Conservation (phyloP, 2,329 filamentous ascomycete species). For the Sarocladium brachiariae region DNA sequence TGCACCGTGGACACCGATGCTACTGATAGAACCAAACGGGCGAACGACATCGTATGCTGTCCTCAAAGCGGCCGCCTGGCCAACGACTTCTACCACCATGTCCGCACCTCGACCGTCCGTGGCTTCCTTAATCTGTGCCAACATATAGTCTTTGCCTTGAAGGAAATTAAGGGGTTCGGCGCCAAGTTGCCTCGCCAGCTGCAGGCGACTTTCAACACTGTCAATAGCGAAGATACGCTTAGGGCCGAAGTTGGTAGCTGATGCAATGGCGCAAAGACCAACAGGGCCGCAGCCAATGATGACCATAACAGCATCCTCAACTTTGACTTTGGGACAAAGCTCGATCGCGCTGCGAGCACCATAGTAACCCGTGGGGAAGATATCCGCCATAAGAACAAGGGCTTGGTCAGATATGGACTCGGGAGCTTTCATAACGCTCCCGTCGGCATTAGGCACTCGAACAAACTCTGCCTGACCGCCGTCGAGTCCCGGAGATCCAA, state of each 20-base stretch:
- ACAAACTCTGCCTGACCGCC: conserved; percentile 80
- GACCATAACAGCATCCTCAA: conserved; percentile 59
- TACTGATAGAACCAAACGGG: conserved; percentile 67
- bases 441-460: conserved; percentile 66
- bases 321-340: conserved; percentile 35
- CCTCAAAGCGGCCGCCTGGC: conserved; percentile 59
- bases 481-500: conserved; percentile 63
- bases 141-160: conserved; percentile 56
- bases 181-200: conserved; percentile 65
- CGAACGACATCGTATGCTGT: conserved; percentile 66
- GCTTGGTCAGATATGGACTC: conserved; percentile 9
- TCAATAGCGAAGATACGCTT: conserved; percentile 75
- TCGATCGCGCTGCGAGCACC: conserved; percentile 10
- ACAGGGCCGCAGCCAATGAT: conserved; percentile 82
- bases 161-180: conserved; percentile 79
- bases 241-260: conserved; percentile 67
- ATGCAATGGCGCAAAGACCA: conserved; percentile 75
- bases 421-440: conserved; percentile 11
- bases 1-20: conserved; percentile 69
- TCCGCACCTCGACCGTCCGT: conserved; percentile 80
- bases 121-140: conserved; percentile 62
- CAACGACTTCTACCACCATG: conserved; percentile 74
- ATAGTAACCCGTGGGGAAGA: conserved; percentile 13
- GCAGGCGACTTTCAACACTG: conserved; percentile 66
- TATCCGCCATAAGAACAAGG: conserved; percentile 13